Conservation (phyloP, 805 yeast species). For the Teunomyces panamensis region DNA sequence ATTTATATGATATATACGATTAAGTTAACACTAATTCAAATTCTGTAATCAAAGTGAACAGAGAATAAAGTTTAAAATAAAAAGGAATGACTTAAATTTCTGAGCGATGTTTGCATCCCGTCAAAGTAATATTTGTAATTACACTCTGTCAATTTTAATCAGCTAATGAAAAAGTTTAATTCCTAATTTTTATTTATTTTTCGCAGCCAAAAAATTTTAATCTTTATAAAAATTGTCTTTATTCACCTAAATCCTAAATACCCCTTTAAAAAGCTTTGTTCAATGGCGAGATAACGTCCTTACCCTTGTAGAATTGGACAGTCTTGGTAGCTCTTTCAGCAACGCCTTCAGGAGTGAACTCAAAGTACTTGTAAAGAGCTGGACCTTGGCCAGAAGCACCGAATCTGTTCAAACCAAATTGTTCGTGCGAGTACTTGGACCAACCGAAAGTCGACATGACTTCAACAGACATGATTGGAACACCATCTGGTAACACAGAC, state of each 20-base stretch:
- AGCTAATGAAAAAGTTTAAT: not conserved
- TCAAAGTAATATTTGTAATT: too few species aligned
- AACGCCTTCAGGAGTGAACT: constrained; percentile 90
- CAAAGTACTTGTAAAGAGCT: constrained; percentile 80
- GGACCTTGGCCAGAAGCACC: constrained; percentile 94
- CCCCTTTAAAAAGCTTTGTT: constrained; percentile 66
- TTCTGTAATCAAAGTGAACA: too few species aligned
- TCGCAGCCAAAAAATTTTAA: not conserved
- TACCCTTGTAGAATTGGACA: constrained; percentile 79
- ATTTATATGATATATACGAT: too few species aligned
- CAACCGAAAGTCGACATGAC: constrained; percentile 90
- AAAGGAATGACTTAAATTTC: too few species aligned
- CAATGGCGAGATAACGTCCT: constrained; percentile 69
- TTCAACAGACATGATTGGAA: constrained; percentile 91
- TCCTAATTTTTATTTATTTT: not conserved
- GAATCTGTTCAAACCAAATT: constrained; percentile 91
- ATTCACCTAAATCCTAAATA: not conserved
- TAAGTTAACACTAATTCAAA: too few species aligned
- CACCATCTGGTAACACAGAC: constrained; percentile 90
- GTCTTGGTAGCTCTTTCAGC: constrained; percentile 82
- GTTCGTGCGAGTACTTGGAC: constrained; percentile 94
- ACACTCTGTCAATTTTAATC: too few species aligned
- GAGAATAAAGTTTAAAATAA: too few species aligned
- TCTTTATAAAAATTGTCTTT: not conserved
- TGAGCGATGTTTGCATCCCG: too few species aligned